Base-by-base conservation (phyloP, 177 flowering plant genomes). In the Vitis hybrid region DNA sequence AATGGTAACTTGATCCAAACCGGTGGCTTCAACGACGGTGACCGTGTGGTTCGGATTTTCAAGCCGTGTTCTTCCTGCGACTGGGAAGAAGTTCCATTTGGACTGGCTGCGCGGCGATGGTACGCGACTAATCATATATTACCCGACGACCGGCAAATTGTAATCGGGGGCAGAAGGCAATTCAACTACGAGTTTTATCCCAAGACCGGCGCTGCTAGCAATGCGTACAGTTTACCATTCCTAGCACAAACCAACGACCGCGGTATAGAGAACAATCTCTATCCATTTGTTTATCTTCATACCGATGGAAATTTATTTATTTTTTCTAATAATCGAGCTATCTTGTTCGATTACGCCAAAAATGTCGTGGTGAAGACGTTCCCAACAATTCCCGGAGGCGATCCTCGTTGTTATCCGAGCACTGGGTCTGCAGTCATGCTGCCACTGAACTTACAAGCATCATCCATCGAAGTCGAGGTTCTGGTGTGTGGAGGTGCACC, bases 401-500 rank as follows among this genome's bases (percentile, higher is more conserved):
- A 88, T 9, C 90, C 92, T 1, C 41, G 97, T 62, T 59, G 59
- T 65, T 91, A 90, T 70, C 97, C 97, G 21, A 90, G 93, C 77
- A 79, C 92, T 0, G 97, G 97, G 0, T 91, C 97, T 0, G 73
- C 97, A 0, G 93, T 87, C 8, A 74, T 91, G 30, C 89, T 91
- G 9, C 93, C 93, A 2, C 51, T 90, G 73, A 81, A 75, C 32
- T 27, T 82, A 1, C 61, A 73, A 11, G 73, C 65, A 1, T 0
- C 63, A 2, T 20, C 62, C 0, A 13, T 72, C 9, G 83, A 77
- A 53, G 88, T 87, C 9, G 92, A 91, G 54, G 91, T 91, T 18
- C 46, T 91, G 74, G 75, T 91, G 1, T 90, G 97, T 58, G 97
- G 97, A 2, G 97, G 97, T 1, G 90, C 91, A 0, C 94, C 97